A percentile compares a stretch with the other conserved stretches of the same genome.
These are phyloP conservation scores for Cladorrhinum sp. DNA, from an alignment of 2,329 filamentous ascomycete genomes.

Conservation along the genomic window DNA sequence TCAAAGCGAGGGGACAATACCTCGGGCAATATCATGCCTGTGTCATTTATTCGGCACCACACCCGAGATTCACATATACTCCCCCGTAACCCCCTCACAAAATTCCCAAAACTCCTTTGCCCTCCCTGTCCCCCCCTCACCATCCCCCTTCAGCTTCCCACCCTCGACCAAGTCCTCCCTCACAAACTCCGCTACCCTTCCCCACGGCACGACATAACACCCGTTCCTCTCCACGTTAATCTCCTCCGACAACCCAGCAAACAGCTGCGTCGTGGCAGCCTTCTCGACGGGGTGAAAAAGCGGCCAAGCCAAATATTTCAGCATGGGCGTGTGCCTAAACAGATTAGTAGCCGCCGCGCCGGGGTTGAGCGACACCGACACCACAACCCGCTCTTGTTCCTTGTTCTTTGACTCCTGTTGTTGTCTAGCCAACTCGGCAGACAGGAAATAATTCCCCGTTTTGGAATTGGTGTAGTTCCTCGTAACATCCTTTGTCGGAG, in stretches of 20 bases:
- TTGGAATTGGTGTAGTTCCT: constrained; percentile 25
- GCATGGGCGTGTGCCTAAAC: constrained; percentile 29
- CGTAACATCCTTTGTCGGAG: constrained; percentile 16
- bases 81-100: not conserved
- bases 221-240: constrained; percentile 37
- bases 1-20: too few relatives aligned
- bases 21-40: too few relatives aligned
- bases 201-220: constrained; percentile 21
- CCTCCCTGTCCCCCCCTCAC: not conserved
- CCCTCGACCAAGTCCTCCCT: not conserved
- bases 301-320: constrained; percentile 20
- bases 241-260: constrained; percentile 43
- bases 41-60: too few relatives aligned
- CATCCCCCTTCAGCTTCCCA: not conserved
- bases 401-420: constrained; percentile 5
- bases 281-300: constrained; percentile 32
- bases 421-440: constrained; percentile 21
- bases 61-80: too few relatives aligned
- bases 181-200: constrained; percentile 9
- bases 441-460: constrained; percentile 22
- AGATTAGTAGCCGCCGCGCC: constrained; percentile 38
- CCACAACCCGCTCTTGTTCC: too few relatives aligned
- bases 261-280: constrained; percentile 49
- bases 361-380: constrained; percentile 37
- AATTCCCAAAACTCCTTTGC: not conserved